These are phyloP conservation scores for Fusarium sp. DNA, from an alignment of 2,329 filamentous ascomycete species.

Conservation along the genomic window DNA sequence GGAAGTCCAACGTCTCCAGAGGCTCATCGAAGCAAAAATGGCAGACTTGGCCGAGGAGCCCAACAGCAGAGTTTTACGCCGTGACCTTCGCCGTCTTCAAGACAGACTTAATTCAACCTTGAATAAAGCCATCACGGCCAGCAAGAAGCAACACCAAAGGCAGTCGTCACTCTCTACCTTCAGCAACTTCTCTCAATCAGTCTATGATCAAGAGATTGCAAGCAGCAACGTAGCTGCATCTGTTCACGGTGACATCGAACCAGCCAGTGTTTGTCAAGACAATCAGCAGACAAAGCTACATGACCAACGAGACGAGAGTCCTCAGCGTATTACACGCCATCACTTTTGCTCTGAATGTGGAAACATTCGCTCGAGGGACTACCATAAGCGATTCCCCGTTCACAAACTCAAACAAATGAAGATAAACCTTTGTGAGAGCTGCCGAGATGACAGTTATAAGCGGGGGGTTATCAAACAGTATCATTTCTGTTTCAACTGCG, in stretches of 20 bases:
- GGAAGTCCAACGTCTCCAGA: slow-evolving; percentile 49
- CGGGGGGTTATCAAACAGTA: slow-evolving; percentile 42
- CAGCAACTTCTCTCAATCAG: slow-evolving; percentile 13
- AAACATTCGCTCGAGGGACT: slow-evolving; percentile 51
- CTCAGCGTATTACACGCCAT: slow-evolving; percentile 38
- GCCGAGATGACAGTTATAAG: slow-evolving; percentile 48
- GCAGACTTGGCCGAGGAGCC: slow-evolving; percentile 45
- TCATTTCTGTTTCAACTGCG: slow-evolving; percentile 61
- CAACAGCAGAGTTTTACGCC: slow-evolving; percentile 39
- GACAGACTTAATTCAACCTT: slow-evolving; percentile 49
- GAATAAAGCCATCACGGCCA: slow-evolving; percentile 44
- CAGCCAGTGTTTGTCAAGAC: neutral
- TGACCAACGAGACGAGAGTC: slow-evolving; percentile 37
- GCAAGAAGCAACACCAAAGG: slow-evolving; percentile 5
- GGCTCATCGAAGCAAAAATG: slow-evolving; percentile 46
- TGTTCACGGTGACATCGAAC: neutral
- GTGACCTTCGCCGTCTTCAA: slow-evolving; percentile 48
- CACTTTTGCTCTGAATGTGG: slow-evolving; percentile 57
- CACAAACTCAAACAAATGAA: slow-evolving; percentile 32
- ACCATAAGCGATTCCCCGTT: slow-evolving; percentile 54
- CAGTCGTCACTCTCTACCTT: neutral
- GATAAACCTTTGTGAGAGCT: slow-evolving; percentile 54
- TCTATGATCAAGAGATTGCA: neutral
- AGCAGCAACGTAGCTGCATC: neutral
- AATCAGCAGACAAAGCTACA: neutral